Evolutionary conservation across 2,329 filamentous ascomycete genomes (phyloP).

Genomic region (Waltergamsia citrina): DNA sequence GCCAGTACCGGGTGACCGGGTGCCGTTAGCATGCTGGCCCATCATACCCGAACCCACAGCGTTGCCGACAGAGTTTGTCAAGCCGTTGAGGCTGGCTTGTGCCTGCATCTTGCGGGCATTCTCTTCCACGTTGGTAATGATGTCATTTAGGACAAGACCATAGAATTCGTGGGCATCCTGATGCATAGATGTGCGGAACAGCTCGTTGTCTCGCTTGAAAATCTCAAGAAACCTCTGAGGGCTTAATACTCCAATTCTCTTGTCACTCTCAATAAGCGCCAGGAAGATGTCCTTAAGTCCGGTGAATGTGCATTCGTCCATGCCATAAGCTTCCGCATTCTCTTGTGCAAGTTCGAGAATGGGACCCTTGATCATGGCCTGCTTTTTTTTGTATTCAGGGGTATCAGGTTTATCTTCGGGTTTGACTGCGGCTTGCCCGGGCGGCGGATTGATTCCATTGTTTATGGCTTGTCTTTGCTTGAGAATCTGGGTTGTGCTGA

Average conservation of each 20-base stretch:
- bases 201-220: conserved; percentile 87
- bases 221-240: conserved; percentile 91
- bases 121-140: conserved; percentile 89
- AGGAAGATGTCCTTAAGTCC: conserved; percentile 95
- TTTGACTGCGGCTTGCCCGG: conserved; percentile 45
- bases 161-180: conserved; percentile 98
- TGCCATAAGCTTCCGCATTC: conserved; percentile 71
- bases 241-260: conserved; percentile 81
- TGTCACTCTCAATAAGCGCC: conserved; percentile 71
- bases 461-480: conserved; percentile 47
- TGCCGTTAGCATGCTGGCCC: no score
- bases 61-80: conserved; percentile 10
- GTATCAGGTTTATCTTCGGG: conserved; percentile 92
- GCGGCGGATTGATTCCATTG: conserved; percentile 38
- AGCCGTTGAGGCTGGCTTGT: conserved; percentile 20
- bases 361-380: conserved; percentile 79
- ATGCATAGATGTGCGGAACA: conserved; percentile 96
- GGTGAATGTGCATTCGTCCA: conserved; percentile 92
- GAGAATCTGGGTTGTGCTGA: conserved; percentile 44
- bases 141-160: conserved; percentile 88
- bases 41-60: no score
- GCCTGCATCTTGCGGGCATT: conserved; percentile 60
- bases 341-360: conserved; percentile 78
- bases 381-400: conserved; percentile 96
- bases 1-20: conserved; percentile 44